Base-by-base conservation (phyloP, 1,139 yeast genomes). In the Diutina mesorugosa region DNA sequence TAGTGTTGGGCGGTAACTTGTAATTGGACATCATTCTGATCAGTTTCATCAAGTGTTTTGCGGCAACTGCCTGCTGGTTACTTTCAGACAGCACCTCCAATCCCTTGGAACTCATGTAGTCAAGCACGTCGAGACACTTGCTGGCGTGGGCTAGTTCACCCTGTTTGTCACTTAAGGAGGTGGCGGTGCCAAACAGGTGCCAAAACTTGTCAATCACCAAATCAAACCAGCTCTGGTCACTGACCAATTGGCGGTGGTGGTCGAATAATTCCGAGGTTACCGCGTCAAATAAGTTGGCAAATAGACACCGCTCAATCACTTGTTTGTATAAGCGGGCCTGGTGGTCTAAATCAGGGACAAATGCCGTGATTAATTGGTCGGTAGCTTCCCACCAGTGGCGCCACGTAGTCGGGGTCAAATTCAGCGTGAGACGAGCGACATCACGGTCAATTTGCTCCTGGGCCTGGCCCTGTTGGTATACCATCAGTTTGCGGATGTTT, bases 171-270 rank as follows among this genome's bases (percentile, higher is more conserved):
- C 80, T 77, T 26, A 85, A 76, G 60, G 72, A 78, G 0, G 76
- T 66, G 0, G 88, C 81, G 32, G 67, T 67, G 58, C 78, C 75
- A 61, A 79, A 78, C 52, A 76, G 75, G 28, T 71, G 74, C 88
- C 88, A 84, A 58, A 81, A 80, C 62, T 78, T 73, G 48, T 73
- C 67, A 26, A 63, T 51, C 1, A 71, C 59, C 16, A 71, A 60
- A 5, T 65, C 63, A 50, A 63, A 67, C 12, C 55, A 45, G 30
- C 45, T 53, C 1, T 9, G 38, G 14, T 53, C 55, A 28, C n/a
- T n/a, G 14, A 53, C 32, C 66, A 62, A 2, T 56, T 57, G 21
- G 63, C 62, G 2, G 60, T 65, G 61, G 2, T 55, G 51, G 38
- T 60, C 56, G 61, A 64, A 67, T 58, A 61, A 61, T 0, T 65